Evolutionary conservation across 352 stramenopile genomes (phyloP), one percentile per base, ranked within the genome.

Genomic region (Pythium chondricola): DNA sequence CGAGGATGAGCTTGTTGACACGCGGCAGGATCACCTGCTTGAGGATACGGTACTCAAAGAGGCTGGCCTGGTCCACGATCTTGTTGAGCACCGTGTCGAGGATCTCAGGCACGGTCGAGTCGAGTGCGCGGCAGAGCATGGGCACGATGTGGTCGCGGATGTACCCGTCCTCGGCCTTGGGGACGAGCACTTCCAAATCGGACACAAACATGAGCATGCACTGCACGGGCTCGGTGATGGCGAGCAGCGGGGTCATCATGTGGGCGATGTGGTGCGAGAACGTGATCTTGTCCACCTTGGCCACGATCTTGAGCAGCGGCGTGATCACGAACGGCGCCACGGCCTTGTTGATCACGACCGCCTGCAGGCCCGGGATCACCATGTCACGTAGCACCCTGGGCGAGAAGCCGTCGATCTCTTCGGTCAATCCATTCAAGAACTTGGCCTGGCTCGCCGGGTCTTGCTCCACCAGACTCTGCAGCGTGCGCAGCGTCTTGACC

Each of bases 181-280:
- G 80, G 18, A 94, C 74, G 20, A 94, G 56, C 22, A 76, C 70
- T 47, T 94, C 80, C 11, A 94, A 57, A 42, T 91, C 81, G 25
- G 78, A 89, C 10, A 94, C 83, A 37, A 94, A 94, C 80, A 92
- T 94, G 32, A 94, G 78, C 83, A 94, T 94, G 48, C 80, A 92
- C 57, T 94, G 83, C 26, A 92, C 80, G 1, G 83, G 83, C 56
- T 94, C 83, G n/a, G 75, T 74, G 48, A 94, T 94, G 4, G 69
- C 68, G 24, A 94, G 60, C 17, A 94, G 63, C 13, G 75, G 65
- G 31, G 91, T 69, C 71, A 94, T 82, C 80, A 94, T 90, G 1
- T 69, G 75, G 11, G 76, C 77, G 20, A 94, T 87, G 17, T 73
- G 73, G 47, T 77, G 65, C n/a, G 61, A 60, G 42, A 94, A 91